phyloP scores from a whole-genome alignment of 169 alveolate species.

The Plasmodium falciparum region DNA sequence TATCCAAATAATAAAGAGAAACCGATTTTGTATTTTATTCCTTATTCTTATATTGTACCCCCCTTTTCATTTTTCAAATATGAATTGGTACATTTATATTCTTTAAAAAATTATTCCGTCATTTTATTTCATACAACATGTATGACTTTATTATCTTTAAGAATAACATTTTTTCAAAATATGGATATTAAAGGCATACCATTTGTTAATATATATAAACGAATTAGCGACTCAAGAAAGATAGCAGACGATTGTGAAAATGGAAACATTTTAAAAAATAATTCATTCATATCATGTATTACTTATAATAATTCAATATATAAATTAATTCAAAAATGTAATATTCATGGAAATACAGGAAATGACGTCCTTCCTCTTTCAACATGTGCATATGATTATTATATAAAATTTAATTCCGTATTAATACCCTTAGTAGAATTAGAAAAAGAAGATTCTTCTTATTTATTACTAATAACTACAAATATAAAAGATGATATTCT shows the following conservation, averaged over 20 bases:
- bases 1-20: conserved; percentile 58
- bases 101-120: conserved; percentile 71
- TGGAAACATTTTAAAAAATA: conserved; percentile 52
- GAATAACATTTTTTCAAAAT: conserved; percentile 57
- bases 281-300: conserved; percentile 28
- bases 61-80: conserved; percentile 70
- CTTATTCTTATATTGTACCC: conserved; percentile 60
- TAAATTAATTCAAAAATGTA: conserved; percentile 51
- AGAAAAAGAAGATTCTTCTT: conserved; percentile 29
- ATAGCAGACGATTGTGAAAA: conserved; percentile 14
- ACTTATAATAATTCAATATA: conserved; percentile 30
- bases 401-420: conserved; percentile 65
- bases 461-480: conserved; percentile 63
- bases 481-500: conserved; percentile 73
- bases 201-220: conserved; percentile 65
- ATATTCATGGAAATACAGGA: conserved; percentile 67
- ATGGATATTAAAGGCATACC: conserved; percentile 73
- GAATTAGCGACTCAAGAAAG: conserved; percentile 1
- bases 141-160: conserved; percentile 40
- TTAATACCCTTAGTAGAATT: conserved; percentile 56
- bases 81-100: conserved; percentile 30
- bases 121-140: conserved; percentile 40
- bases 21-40: conserved; percentile 66
- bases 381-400: conserved; percentile 74
- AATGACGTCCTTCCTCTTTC: conserved; percentile 72